Evolutionary conservation across 306 rosid species (phyloP).

Genomic region (Rosa persica): DNA sequence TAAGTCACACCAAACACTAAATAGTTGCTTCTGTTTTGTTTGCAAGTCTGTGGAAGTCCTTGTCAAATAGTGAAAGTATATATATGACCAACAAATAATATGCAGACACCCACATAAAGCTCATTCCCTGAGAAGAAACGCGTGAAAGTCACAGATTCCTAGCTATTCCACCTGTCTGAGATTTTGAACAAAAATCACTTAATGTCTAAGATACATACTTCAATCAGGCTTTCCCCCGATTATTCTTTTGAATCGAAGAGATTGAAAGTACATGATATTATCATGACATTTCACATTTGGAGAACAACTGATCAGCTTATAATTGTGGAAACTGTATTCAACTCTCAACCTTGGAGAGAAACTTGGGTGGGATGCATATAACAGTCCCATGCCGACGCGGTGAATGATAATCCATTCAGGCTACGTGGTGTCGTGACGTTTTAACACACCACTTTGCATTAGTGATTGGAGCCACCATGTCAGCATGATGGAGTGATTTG

Average conservation of each 20-base stretch:
- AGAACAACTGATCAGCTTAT: neutral
- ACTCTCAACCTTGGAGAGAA: neutral
- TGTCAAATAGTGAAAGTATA: neutral
- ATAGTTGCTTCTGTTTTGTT: neutral
- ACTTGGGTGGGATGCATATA: neutral
- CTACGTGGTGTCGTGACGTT: neutral
- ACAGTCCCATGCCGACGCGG: neutral
- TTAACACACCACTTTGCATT: neutral
- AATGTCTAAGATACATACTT: neutral
- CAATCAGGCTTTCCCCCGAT: conserved; percentile 10
- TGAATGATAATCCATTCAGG: neutral
- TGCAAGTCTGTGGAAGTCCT: neutral
- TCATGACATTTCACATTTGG: conserved; percentile 3
- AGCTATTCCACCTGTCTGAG: neutral
- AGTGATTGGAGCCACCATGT: neutral
- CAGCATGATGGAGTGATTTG: neutral
- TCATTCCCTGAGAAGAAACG: neutral
- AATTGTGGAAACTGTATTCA: neutral
- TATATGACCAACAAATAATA: neutral
- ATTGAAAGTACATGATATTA: neutral
- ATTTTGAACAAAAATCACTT: neutral
- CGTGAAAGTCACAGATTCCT: neutral
- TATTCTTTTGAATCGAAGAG: neutral
- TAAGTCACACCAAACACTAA: neutral
- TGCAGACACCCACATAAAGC: neutral